phyloP scores from a whole-genome alignment of 1,139 yeast species.

The Zhuliangozyma parablackwelliae region DNA sequence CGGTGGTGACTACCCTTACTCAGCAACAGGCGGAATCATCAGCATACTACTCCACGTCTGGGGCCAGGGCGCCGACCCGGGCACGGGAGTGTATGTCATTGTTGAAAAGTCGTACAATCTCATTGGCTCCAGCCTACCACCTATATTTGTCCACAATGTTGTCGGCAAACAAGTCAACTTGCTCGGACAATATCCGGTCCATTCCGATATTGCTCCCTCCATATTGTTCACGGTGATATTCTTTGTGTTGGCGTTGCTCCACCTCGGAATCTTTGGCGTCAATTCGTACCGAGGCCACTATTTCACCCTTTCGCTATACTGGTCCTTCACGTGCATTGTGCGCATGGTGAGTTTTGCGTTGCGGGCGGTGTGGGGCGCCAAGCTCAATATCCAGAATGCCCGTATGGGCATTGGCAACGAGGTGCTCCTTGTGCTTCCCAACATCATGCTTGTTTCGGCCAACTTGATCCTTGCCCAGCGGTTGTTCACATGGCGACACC shows the following conservation, averaged over 20 bases:
- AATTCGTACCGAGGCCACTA: constrained; percentile 32
- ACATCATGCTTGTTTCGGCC: constrained; percentile 29
- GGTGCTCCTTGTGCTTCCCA: constrained; percentile 30
- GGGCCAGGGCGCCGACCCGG: constrained; percentile 5
- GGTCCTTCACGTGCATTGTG: constrained; percentile 24
- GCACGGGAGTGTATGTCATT: constrained; percentile 4
- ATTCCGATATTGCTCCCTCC: constrained; percentile 26
- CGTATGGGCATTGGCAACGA: constrained; percentile 29
- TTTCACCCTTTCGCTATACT: constrained; percentile 28
- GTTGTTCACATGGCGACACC: constrained; percentile 45
- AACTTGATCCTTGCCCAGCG: constrained; percentile 41
- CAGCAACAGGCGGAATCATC: constrained; percentile 3
- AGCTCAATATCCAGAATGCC: constrained; percentile 19
- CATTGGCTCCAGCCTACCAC: constrained; percentile 21
- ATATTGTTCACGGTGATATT: constrained; percentile 28
- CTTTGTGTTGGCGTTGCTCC: constrained; percentile 21
- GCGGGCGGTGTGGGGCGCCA: constrained; percentile 24
- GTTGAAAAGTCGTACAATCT: constrained; percentile 8
- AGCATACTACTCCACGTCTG: constrained; percentile 1
- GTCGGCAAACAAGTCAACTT: constrained; percentile 21
- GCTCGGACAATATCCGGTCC: constrained; percentile 32
- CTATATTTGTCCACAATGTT: constrained; percentile 16
- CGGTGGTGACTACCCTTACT: constrained; percentile 1
- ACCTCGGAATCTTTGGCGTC: constrained; percentile 23
- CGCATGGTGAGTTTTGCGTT: constrained; percentile 26